A percentile compares a stretch with the other conserved stretches of the same genome.
phyloP scores from a whole-genome alignment of 2,329 filamentous ascomycete species.

The Colletotrichum sp. region DNA sequence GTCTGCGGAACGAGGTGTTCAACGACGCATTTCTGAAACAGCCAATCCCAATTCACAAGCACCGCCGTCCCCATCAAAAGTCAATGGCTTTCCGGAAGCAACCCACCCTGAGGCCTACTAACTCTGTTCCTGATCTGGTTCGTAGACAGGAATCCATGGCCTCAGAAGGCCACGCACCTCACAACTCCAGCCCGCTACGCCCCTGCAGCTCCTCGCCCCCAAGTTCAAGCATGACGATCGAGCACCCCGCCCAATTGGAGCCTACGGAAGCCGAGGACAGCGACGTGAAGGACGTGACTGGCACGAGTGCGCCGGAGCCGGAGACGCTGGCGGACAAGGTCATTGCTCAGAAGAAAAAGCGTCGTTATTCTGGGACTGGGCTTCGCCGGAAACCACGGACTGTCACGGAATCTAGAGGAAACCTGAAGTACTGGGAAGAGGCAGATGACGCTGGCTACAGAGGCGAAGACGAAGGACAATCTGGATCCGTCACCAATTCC shows the following conservation, averaged over 20 bases:
- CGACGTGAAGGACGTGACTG: conserved; percentile 60
- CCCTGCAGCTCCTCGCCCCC: conserved; percentile 11
- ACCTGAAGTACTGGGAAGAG: conserved; percentile 89
- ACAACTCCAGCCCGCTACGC: conserved; percentile 9
- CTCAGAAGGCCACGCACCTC: conserved; percentile 15
- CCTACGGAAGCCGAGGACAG: conserved; percentile 32
- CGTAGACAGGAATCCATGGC: conserved; percentile 11
- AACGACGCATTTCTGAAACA: conserved; percentile 90
- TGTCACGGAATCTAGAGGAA: conserved; percentile 73
- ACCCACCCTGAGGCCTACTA: conserved; percentile 48
- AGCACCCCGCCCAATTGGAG: background rate
- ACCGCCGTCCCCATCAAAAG: conserved; percentile 73
- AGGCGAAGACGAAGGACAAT: conserved; percentile 62
- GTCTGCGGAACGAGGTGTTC: conserved; percentile 87
- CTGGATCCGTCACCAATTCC: conserved; percentile 5
- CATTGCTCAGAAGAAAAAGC: conserved; percentile 52
- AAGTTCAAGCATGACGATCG: background rate
- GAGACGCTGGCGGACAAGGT: conserved; percentile 55
- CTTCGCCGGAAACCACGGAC: conserved; percentile 76
- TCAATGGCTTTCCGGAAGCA: conserved; percentile 59
- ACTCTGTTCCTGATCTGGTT: conserved; percentile 47
- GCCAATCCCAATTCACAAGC: conserved; percentile 79
- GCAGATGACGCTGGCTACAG: conserved; percentile 84
- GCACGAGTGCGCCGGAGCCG: conserved; percentile 69
- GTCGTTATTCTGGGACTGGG: conserved; percentile 88